Percentiles rank a stretch among this genome's conserved stretches.
These are phyloP conservation scores for Mrakia gelida DNA, from an alignment of 768 basidiomycete genomes.

Conservation along the genomic window DNA sequence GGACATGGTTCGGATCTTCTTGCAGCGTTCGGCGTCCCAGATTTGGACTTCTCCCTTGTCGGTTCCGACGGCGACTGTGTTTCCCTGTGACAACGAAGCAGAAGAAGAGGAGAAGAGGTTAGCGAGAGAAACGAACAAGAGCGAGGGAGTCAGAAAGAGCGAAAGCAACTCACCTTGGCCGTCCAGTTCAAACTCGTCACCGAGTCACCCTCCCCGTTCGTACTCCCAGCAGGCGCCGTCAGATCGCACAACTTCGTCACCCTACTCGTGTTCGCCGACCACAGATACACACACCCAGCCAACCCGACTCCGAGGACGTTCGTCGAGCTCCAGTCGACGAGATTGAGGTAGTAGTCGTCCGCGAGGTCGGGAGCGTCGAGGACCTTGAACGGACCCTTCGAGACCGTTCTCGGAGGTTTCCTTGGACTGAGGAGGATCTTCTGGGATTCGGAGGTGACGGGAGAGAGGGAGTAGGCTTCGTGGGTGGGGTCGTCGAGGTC, in stretches of 20 bases:
- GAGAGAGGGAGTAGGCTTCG: constrained; percentile 83
- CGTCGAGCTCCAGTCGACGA: constrained; percentile 94
- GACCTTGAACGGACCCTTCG: constrained; percentile 94
- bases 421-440: constrained; percentile 78
- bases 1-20: constrained; percentile 72
- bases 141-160: too few relatives aligned
- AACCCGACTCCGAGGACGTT: constrained; percentile 93
- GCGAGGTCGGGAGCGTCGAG: constrained; percentile 95
- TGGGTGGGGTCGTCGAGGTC: constrained; percentile 77
- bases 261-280: constrained; percentile 89
- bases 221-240: constrained; percentile 24
- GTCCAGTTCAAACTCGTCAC: constrained; percentile 92
- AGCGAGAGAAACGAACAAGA: neutral
- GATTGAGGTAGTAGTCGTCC: constrained; percentile 96
- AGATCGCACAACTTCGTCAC: constrained; percentile 91
- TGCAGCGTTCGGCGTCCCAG: constrained; percentile 78
- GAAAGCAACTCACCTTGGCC: constrained; percentile 54
- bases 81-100: constrained; percentile 51
- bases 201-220: constrained; percentile 51
- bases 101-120: neutral
- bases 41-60: constrained; percentile 84
- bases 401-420: constrained; percentile 71
- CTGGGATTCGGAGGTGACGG: constrained; percentile 77
- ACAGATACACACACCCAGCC: constrained; percentile 87
- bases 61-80: constrained; percentile 87